phyloP scores from a whole-genome alignment of 768 basidiomycete species.

The Tricholoma terreum region DNA sequence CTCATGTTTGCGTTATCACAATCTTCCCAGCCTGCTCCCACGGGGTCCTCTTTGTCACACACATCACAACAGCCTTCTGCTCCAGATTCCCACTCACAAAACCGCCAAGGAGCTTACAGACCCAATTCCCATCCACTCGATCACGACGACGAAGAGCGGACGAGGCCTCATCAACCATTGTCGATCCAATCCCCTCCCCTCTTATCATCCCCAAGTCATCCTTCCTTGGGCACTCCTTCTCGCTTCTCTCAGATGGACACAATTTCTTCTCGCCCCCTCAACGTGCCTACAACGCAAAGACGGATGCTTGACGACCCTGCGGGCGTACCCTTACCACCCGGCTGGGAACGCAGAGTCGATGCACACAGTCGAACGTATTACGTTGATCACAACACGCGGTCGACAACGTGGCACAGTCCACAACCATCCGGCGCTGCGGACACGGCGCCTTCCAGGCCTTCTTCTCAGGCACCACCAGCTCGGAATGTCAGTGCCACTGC shows the following conservation, averaged over 20 bases:
- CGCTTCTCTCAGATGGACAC: slow-evolving; percentile 18
- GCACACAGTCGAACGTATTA: slow-evolving; percentile 73
- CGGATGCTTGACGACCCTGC: slow-evolving; percentile 54
- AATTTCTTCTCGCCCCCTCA: slow-evolving; percentile 7
- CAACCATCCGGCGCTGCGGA: slow-evolving; percentile 24
- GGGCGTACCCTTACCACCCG: slow-evolving; percentile 62
- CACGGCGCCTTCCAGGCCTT: slow-evolving; percentile 20
- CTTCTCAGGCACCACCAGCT: slow-evolving; percentile 22
- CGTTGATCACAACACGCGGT: slow-evolving; percentile 81
- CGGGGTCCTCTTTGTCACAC: slow-evolving; percentile 7
- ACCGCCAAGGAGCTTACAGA: slow-evolving; percentile 3
- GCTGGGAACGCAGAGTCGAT: slow-evolving; percentile 84
- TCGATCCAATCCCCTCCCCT: background rate
- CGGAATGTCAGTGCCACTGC: slow-evolving; percentile 26
- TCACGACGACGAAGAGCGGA: slow-evolving; percentile 10
- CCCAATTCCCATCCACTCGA: slow-evolving; percentile 9
- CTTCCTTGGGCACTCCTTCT: slow-evolving; percentile 18
- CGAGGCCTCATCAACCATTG: slow-evolving; percentile 8
- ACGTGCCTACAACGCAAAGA: slow-evolving; percentile 13
- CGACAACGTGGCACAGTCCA: slow-evolving; percentile 79
- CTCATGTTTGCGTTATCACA: slow-evolving; percentile 63
- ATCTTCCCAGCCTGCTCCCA: slow-evolving; percentile 29
- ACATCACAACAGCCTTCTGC: slow-evolving; percentile 9
- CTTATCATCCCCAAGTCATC: slow-evolving; percentile 21
- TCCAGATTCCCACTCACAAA: background rate